phyloP scores from a whole-genome alignment of 2,329 filamentous ascomycete species.

The Fusarium sp. region DNA sequence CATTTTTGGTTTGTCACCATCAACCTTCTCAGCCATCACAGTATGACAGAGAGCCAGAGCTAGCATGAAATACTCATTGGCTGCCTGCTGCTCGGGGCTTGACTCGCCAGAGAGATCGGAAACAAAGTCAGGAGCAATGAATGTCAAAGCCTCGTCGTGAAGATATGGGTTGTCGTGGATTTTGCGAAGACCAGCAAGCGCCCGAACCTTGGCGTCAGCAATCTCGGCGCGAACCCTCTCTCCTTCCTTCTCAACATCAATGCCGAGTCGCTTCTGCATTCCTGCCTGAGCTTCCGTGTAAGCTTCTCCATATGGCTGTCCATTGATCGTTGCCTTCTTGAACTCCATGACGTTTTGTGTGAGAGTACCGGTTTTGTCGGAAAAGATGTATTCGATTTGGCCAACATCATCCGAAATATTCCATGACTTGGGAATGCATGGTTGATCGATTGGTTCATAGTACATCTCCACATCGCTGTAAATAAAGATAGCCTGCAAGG shows the following conservation, averaged over 20 bases:
- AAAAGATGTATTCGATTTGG: slow-evolving; percentile 99
- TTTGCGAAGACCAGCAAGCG: slow-evolving; percentile 76
- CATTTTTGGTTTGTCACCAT: slow-evolving; percentile 90
- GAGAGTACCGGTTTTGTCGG: slow-evolving; percentile 95
- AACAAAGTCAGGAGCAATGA: slow-evolving; percentile 90
- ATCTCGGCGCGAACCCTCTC: slow-evolving; percentile 80
- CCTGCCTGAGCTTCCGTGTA: slow-evolving; percentile 97
- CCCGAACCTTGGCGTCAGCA: slow-evolving; percentile 75
- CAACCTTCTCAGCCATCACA: slow-evolving; percentile 88
- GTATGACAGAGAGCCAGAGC: slow-evolving; percentile 95
- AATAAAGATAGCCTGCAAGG: slow-evolving; percentile 94
- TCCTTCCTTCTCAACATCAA: slow-evolving; percentile 84
- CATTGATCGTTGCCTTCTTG: slow-evolving; percentile 97
- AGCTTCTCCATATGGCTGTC: slow-evolving; percentile 94
- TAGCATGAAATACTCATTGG: slow-evolving; percentile 92
- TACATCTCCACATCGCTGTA: slow-evolving; percentile 98
- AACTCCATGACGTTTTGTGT: slow-evolving; percentile 99
- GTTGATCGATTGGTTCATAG: slow-evolving; percentile 91
- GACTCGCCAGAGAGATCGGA: slow-evolving; percentile 81
- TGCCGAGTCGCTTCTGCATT: slow-evolving; percentile 90
- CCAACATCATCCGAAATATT: slow-evolving; percentile 98
- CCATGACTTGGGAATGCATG: slow-evolving; percentile 97
- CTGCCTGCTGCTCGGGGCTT: slow-evolving; percentile 77
- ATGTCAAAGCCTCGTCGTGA: slow-evolving; percentile 88
- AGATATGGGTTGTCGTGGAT: slow-evolving; percentile 92